These are phyloP conservation scores for Paramecium bursaria DNA, from an alignment of 73 alveolate species.

Conservation along the genomic window DNA sequence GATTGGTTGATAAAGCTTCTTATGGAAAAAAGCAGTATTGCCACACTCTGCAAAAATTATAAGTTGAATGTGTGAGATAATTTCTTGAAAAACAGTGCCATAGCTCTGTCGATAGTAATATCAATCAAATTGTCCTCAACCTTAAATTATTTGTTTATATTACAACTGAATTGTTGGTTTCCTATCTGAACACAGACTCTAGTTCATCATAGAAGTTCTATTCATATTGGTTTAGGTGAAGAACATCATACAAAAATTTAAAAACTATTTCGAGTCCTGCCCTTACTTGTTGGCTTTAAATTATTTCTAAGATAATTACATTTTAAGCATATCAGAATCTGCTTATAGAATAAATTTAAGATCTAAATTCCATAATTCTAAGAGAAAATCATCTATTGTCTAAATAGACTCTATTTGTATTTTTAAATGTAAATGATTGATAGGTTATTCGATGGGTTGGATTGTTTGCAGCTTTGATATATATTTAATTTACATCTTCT, in stretches of 20 bases:
- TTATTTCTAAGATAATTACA: neutral
- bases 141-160: neutral
- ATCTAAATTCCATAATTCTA: constrained; percentile 2
- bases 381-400: constrained; percentile 29
- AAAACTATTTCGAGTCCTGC: neutral
- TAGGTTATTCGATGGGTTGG: constrained; percentile 9
- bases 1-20: neutral
- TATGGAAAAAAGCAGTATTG: neutral
- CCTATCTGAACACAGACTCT: neutral
- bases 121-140: neutral
- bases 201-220: neutral
- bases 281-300: neutral
- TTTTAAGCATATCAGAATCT: constrained; percentile 2
- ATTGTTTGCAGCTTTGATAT: neutral
- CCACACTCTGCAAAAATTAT: neutral
- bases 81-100: constrained; percentile 4
- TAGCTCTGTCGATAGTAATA: constrained; percentile 21
- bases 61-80: constrained; percentile 25
- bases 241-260: neutral
- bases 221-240: neutral
- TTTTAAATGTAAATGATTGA: neutral
- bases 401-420: constrained; percentile 18
- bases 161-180: no score
- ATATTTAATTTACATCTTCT: constrained; percentile 10
- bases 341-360: constrained; percentile 7